Evolutionary conservation across 805 yeast species (phyloP).

Genomic region (Candida tibetensis): DNA sequence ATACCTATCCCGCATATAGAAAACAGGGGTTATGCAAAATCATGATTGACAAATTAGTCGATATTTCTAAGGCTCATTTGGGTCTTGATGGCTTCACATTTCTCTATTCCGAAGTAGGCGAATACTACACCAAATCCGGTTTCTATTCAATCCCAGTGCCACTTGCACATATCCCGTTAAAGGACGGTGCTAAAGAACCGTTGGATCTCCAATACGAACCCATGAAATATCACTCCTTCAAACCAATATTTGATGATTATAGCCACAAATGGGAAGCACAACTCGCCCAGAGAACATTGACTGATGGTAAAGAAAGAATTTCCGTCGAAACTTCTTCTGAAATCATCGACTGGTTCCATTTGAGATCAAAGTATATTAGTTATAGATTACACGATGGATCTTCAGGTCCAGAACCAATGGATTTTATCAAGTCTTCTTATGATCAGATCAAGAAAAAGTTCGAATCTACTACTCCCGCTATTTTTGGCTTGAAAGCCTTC

Average conservation of each 20-base stretch:
- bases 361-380: conserved; percentile 34
- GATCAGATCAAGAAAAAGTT: conserved; percentile 18
- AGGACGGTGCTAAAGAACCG: conserved; percentile 5
- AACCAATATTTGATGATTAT: conserved; percentile 20
- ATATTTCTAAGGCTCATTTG: conserved; percentile 18
- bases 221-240: conserved; percentile 29
- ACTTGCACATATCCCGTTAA: conserved; percentile 24
- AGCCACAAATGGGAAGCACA: conserved; percentile 18
- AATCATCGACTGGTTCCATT: conserved; percentile 41
- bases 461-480: conserved; percentile 23
- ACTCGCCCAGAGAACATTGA: conserved; percentile 16
- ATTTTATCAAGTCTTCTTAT: conserved; percentile 18
- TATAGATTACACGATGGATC: conserved; percentile 19
- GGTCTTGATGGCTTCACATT: conserved; percentile 35
- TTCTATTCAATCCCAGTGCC: conserved; percentile 39
- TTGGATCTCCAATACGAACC: conserved; percentile 3
- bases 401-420: conserved; percentile 11
- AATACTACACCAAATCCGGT: conserved; percentile 38
- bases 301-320: conserved; percentile 32
- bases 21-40: conserved; percentile 37
- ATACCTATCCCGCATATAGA: conserved; percentile 34
- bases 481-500: conserved; percentile 31
- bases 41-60: conserved; percentile 38
- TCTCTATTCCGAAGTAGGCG: conserved; percentile 44
- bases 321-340: conserved; percentile 27